Evolutionary conservation across 2,329 filamentous ascomycete genomes (phyloP), one percentile per base, ranked within the genome.

Genomic region (Thielaviopsis cerberus): DNA sequence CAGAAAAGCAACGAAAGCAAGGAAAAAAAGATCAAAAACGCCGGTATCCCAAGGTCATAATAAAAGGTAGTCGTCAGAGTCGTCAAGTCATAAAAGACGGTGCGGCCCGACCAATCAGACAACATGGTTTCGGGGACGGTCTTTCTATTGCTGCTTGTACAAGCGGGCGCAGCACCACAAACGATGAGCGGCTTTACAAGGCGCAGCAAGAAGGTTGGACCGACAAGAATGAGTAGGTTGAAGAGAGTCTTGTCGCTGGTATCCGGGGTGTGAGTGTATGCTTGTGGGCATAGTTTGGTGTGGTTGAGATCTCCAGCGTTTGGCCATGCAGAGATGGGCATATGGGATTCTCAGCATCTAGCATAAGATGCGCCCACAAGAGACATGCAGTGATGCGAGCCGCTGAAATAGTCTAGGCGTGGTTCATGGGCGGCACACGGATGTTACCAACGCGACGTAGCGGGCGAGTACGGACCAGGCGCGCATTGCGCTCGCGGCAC

Each of bases 401-500:
- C 34, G 41, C 10, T 17, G 27, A 26, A 26, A n/a, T n/a, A 10
- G 22, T 45, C 11, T 51, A 54, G 20, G 51, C 57, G 24, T 41
- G 52, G 52, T 55, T 52, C 55, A 58, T 57, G 4, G 55, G 59
- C 45, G 59, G 59, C 22, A 60, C 56, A 10, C 59, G 55, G 20
- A 57, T 25, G 34, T 60, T 52, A 10, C 56, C 56, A 11, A 51
- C 59, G 23, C 55, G 51, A 24, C 59, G 52, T 45, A 60, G 25
- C n/a, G 59, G 59, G 7, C 59, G 37, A 20, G 59, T 55, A n/a
- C 59, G 59, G 17, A 50, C 50, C 13, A 57, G 53, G 26, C 53
- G 51, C 24, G 53, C 59, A 20, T 60, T 60, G 48, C 56, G 56
- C 15, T 61, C 59, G 13, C 54, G 59, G 60, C 70, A 71, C 51